Evolutionary conservation across 2,329 filamentous ascomycete species (phyloP).

Genomic region (Microdochium bolleyi): DNA sequence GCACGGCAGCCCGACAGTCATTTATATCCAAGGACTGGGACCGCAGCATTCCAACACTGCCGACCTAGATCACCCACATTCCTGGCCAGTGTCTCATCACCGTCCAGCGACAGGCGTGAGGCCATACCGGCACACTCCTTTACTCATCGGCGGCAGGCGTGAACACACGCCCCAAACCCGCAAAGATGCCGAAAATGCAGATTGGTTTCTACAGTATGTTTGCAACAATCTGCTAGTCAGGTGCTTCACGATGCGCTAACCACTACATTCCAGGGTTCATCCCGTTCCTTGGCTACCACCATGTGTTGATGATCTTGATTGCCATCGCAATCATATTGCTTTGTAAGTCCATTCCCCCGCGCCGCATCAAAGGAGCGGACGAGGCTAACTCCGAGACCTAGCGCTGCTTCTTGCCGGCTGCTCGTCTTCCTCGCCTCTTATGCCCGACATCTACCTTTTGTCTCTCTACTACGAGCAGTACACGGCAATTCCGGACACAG

Average conservation of each 20-base stretch:
- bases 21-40: neutral
- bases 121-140: neutral
- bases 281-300: constrained; percentile 64
- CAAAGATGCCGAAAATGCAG: neutral
- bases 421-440: constrained; percentile 90
- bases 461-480: constrained; percentile 95
- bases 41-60: neutral
- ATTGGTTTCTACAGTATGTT: constrained; percentile 1
- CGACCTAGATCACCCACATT: no score
- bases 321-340: constrained; percentile 88
- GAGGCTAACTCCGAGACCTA: constrained; percentile 25
- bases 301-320: constrained; percentile 97
- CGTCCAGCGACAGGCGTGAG: neutral
- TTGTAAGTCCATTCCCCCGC: constrained; percentile 53
- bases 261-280: constrained; percentile 41
- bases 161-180: neutral
- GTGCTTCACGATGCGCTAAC: constrained; percentile 11
- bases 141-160: neutral
- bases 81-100: neutral
- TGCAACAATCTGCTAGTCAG: neutral
- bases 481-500: constrained; percentile 69
- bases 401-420: constrained; percentile 90
- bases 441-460: constrained; percentile 93
- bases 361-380: neutral
- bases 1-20: neutral